Evolutionary conservation across 768 basidiomycete species (phyloP).

Genomic region (Psilocybe azurescens): DNA sequence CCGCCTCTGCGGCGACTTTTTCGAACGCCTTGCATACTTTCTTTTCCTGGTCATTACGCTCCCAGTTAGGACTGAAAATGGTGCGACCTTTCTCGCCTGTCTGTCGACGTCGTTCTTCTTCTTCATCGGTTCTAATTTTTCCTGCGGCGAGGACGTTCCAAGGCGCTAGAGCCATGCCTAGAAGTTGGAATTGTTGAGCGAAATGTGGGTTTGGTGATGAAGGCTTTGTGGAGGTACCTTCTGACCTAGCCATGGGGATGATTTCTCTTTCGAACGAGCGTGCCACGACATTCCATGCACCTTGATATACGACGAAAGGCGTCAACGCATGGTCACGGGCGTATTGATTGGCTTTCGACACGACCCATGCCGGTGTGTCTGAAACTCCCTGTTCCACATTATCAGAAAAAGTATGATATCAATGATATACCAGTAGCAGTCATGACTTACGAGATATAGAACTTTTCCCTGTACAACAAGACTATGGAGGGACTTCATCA

Average conservation of each 20-base stretch:
- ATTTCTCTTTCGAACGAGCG: conserved; percentile 60
- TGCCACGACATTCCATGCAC: conserved; percentile 45
- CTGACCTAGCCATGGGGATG: conserved; percentile 47
- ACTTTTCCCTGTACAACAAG: conserved; percentile 58
- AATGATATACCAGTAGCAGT: not conserved
- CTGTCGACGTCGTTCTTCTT: conserved; percentile 27
- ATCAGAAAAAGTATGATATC: not conserved
- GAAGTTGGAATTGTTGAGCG: no score
- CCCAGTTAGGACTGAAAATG: conserved; percentile 37
- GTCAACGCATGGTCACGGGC: conserved; percentile 51
- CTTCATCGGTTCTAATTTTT: conserved; percentile 62
- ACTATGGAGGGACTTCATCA: conserved; percentile 58
- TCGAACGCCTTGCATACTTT: conserved; percentile 49
- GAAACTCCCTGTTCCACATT: conserved; percentile 37
- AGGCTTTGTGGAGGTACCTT: conserved; percentile 30
- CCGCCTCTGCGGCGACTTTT: conserved; percentile 55
- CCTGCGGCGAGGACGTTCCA: conserved; percentile 39
- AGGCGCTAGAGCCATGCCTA: conserved; percentile 40
- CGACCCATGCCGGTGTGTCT: conserved; percentile 54
- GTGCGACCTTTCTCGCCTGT: not conserved
- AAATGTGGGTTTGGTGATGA: no score
- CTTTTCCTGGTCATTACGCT: conserved; percentile 49
- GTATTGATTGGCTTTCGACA: conserved; percentile 52
- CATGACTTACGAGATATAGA: conserved; percentile 40
- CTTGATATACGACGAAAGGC: conserved; percentile 61